phyloP scores from a whole-genome alignment of 2,329 filamentous ascomycete genomes.

The Paraphaeosphaeria sporulosa region DNA sequence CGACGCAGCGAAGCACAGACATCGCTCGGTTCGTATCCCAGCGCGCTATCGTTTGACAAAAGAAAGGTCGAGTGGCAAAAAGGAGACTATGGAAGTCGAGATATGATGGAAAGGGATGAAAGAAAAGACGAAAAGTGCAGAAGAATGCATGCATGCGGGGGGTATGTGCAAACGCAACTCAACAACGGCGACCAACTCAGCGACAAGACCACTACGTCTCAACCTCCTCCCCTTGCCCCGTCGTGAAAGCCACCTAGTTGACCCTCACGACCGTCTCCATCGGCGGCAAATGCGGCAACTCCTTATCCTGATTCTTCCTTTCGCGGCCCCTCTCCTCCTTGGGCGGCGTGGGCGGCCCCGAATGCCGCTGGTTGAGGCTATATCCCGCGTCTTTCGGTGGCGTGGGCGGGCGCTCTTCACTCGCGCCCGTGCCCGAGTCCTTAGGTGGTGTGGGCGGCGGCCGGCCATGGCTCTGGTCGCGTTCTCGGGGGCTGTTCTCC shows the following conservation, averaged over 20 bases:
- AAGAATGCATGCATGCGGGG: neutral
- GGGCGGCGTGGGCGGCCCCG: constrained; percentile 50
- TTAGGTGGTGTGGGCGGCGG: constrained; percentile 57
- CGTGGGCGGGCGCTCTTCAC: constrained; percentile 44
- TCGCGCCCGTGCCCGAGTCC: constrained; percentile 36
- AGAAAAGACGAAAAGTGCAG: neutral
- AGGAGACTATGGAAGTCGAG: neutral
- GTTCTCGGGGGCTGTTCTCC: constrained; percentile 26
- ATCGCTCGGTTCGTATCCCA: too few species aligned
- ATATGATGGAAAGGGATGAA: neutral
- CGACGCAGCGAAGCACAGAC: neutral
- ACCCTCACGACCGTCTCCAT: constrained; percentile 44
- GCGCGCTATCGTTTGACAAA: too few species aligned
- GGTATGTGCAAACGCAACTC: neutral
- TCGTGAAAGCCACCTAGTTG: constrained; percentile 24
- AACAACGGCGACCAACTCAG: neutral
- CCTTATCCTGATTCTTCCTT: constrained; percentile 34
- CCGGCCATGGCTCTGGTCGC: constrained; percentile 39
- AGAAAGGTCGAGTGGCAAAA: neutral
- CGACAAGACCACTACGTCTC: neutral
- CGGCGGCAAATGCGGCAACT: constrained; percentile 42
- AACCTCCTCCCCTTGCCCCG: neutral
- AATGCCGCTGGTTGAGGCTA: constrained; percentile 26
- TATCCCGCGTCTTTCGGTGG: constrained; percentile 46
- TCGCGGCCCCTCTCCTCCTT: constrained; percentile 45